Base-by-base conservation (phyloP, 2,329 filamentous ascomycete genomes). In the Trichoderma cornu-damae region DNA sequence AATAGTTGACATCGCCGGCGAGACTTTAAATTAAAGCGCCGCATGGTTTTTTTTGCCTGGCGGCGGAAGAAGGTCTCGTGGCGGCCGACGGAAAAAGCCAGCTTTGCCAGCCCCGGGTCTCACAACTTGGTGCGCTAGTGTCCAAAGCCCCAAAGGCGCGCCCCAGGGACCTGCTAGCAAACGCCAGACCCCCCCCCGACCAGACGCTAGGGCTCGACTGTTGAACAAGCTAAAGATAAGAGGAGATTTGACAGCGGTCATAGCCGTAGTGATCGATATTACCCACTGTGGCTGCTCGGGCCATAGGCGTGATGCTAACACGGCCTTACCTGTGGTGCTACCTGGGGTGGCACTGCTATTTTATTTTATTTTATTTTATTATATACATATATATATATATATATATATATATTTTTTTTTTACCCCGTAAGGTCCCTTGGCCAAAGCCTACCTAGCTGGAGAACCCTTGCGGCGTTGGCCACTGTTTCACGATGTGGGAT, bases 221-320 rank as follows among this genome's bases (percentile, higher is more conserved):
- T 26, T 46, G 22, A n/a, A 16, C 51, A 46, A 26, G 40, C 40
- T 54, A 28, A 20, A 46, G 51, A 44, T 44, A 37, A 22, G 40
- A n/a, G 28, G 40, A 44, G n/a, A n/a, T n/a, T 40, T 56, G 53
- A 38, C 38, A 38, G 50, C 32, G 18, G 43, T 50, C 43, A 22
- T 48, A 38, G 44, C 44, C 53, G 44, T 50, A 38, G 40, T 32
- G 53, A 56, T 50, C 44, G 53, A 37, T 32, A 16, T 35, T 28
- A 35, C 35, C 40, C 51, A 46, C 51, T 26, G n/a, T 28, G 32
- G 18, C 18, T 14, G 14, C 14, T 12, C 14, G 24, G 20, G 14
- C 6, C 22, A 20, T 26, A 26, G 18, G 30, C 38, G 20, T 28
- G 40, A 22, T 26, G 38, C 38, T 12, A 43, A 28, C 20, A 20